Evolutionary conservation across 1,284 basidiomycete species (phyloP).

Genomic region (Rhodotorula sp.): DNA sequence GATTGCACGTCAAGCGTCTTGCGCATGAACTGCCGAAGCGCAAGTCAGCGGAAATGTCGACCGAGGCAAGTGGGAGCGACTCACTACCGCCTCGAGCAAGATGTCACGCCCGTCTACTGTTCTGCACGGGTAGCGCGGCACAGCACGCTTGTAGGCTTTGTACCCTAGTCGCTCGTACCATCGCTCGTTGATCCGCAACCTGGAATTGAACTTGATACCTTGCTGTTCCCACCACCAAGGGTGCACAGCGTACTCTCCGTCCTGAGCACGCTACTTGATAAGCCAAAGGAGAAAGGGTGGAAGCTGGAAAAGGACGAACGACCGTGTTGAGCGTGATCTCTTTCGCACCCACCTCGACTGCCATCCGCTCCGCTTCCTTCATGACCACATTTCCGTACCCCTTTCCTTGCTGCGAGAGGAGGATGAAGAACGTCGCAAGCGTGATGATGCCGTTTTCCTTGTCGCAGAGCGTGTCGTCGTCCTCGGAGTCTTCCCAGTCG

Average conservation of each 20-base stretch:
- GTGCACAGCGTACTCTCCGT: not conserved
- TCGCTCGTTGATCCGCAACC: conserved; percentile 14
- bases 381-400: conserved; percentile 33
- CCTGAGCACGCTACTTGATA: not conserved
- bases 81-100: conserved; percentile 14
- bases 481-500: conserved; percentile 26
- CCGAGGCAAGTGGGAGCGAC: not conserved
- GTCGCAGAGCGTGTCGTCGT: conserved; percentile 9
- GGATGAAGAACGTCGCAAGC: conserved; percentile 31
- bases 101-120: not conserved
- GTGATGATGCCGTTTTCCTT: conserved; percentile 1
- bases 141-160: conserved; percentile 14
- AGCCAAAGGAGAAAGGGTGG: not conserved
- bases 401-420: conserved; percentile 19
- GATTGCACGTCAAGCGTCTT: conserved; percentile 13
- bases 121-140: conserved; percentile 17
- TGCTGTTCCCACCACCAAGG: conserved; percentile 4
- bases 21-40: conserved; percentile 20
- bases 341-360: not conserved
- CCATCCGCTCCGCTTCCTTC: conserved; percentile 18
- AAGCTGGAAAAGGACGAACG: not conserved
- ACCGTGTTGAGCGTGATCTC: conserved; percentile 30
- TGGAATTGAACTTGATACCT: not conserved
- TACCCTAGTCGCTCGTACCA: conserved; percentile 35
- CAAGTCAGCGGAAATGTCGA: no score